Evolutionary conservation across 2,329 filamentous ascomycete genomes (phyloP), one percentile per base, ranked within the genome.

Genomic region (Apiospora arundinis): DNA sequence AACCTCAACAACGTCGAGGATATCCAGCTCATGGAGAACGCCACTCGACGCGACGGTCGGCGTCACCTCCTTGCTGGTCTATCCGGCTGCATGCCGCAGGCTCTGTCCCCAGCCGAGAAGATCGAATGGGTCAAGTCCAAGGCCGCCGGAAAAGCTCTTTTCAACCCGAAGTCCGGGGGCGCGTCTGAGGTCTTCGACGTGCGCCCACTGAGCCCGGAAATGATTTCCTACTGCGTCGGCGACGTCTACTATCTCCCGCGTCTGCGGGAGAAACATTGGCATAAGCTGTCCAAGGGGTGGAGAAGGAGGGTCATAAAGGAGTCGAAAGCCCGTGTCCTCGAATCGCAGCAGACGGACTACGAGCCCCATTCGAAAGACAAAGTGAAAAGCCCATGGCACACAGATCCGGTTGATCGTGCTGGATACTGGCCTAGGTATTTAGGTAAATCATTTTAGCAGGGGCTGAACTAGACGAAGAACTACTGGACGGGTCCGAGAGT

Each of bases 161-260:
- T 46, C 40, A 28, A 16, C 7, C 65, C 63, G n/a, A 12, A 45
- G 1, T 4, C n/a, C 40, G 63, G 42, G n/a, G 65, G 65, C 42
- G 45, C 65, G 4, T 45, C 18, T 8, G 65, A 44, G 1, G 65
- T 67, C 40, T 67, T 67, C 42, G 28, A 67, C 65, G 37, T 25
- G 3, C 65, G 65, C 65, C 65, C 65, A 42, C 42, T 67, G 8
- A 32, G 40, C 9, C 23, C 40, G n/a, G 65, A 67, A n/a, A 28
- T 67, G 6, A 25, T 46, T 2, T 23, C 65, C 23, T 67, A 67
- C 18, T 67, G 65, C 65, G 65, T 67, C 23, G 65, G 65, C n/a
- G 65, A 67, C 21, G 65, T 67, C 1, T 44, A 45, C 40, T 45
- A 45, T 23, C 65, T 67, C 12, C 23, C 65, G 40, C 40, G n/a